Percentiles rank a stretch among this genome's conserved stretches.
Evolutionary conservation across 148 eudicot species (phyloP).

Genomic region (Persicaria tinctoria): DNA sequence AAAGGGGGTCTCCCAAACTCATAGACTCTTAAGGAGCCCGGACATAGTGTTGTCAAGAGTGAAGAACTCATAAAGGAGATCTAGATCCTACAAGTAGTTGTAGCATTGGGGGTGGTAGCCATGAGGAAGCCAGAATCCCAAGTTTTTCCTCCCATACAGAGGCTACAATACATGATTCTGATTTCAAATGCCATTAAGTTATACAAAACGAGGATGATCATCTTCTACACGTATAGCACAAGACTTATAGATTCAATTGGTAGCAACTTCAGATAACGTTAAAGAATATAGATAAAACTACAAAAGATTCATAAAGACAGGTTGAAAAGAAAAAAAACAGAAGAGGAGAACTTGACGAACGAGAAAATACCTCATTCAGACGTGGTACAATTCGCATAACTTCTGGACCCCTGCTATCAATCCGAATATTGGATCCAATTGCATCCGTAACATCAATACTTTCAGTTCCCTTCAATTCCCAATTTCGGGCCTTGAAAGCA

Average conservation of each 20-base stretch:
- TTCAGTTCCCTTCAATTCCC: conserved; percentile 97
- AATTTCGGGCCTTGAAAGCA: conserved; percentile 95
- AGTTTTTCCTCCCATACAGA: no score
- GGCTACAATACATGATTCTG: no score
- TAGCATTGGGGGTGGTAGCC: no score
- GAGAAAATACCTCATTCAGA: conserved; percentile 67
- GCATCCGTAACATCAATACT: conserved; percentile 96
- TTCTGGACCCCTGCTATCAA: conserved; percentile 99
- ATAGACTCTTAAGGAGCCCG: no score
- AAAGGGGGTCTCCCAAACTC: no score
- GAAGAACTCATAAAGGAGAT: no score
- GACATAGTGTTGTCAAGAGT: no score
- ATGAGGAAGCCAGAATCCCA: no score
- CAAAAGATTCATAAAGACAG: not conserved
- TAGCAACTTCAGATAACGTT: not conserved
- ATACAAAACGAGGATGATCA: no score
- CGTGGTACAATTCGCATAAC: conserved; percentile 94
- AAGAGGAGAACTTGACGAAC: not conserved
- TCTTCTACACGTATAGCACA: not conserved
- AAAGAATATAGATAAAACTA: not conserved
- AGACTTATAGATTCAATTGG: not conserved
- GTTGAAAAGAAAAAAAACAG: not conserved
- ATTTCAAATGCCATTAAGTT: no score
- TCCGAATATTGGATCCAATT: conserved; percentile 89
- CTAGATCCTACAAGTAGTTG: no score